Base-by-base conservation (phyloP, 2,329 filamentous ascomycete species). In the Aspergillus phoenicis region DNA sequence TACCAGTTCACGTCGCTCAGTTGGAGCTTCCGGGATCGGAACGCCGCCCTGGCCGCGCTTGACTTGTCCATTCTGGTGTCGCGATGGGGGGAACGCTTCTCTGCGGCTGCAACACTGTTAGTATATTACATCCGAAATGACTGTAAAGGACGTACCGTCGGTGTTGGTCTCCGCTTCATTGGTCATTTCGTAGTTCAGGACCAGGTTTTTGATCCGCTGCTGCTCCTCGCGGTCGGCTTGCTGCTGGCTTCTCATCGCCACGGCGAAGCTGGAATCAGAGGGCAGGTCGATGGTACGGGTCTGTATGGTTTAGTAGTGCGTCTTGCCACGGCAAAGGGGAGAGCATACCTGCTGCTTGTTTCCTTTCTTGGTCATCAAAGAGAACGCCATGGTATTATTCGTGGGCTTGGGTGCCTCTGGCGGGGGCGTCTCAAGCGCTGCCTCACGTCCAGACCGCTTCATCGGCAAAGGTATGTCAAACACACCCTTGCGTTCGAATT, bases 1-100 rank as follows among this genome's bases (percentile, higher is more conserved):
- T 94, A 97, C 95, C 95, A 99, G 78, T 99, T 94, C 76, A 99
- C 91, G 78, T 99, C 95, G 78, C 92, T 97, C 62, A 98, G 85
- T 75, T 98, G 94, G 62, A 99, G 83, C 78, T 96, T 96, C 71
- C 95, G 87, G 61, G 91, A 88, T 65, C 93, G 89, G 76, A 97
- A 93, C 62, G 89, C 88, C 72, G 85, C 86, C 58, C 90, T 88
- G 67, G 89, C 89, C 67, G 80, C 81, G 61, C 84, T 84, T 47
- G 84, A 81, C 71, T 85, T 87, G 68, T 88, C 85, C 56, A 76
- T 66, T 61, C 74, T 75, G 54, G 64, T 64, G 43, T 79, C 76
- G 82, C 78, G 68, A 65, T 74, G 68, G 63, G 77, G 73, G 49
- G 71, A 73, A 54, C 78, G 78, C 67, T 79, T 81, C 58, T 82